Base-by-base conservation (phyloP, 768 basidiomycete species). In the Phaeotremella fagi region DNA sequence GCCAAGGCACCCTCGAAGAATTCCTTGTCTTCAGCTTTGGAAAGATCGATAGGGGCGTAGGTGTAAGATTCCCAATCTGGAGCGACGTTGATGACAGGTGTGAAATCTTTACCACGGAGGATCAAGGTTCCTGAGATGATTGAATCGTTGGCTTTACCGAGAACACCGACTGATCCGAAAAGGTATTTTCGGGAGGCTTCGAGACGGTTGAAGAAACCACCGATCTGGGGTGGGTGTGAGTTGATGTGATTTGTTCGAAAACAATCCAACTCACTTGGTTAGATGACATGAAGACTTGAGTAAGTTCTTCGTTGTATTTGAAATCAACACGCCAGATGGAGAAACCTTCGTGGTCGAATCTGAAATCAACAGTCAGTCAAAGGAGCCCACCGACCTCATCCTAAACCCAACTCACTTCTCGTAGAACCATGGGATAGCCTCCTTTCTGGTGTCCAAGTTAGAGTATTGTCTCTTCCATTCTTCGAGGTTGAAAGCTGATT, bases 391-490 rank as follows among this genome's bases (percentile, higher is more conserved):
- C 7, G 31, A 16, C 16, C 16, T 33, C 31, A 16, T 22, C 9
- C 27, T 0, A 44, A 18, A 44, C 11, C 7, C 3, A 43, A 78
- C 86, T 52, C 64, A 92, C 89, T 95, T 85, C 75, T 90, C 75
- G 80, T 95, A 92, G 83, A 99, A 86, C 95, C 94, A 98, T 75
- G 95, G 90, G 33, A 99, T 67, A 46, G 90, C 75, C 59, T 88
- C 91, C 31, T 87, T 89, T 50, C 87, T 84, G 33, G 92, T 97
- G n/a, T 97, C 91, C 75, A 86, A 85, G 85, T 97, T 98, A 68
- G 91, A 95, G 80, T 98, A 99, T 38, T 87, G 86, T 41, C 89
- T 85, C 76, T 97, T 97, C 90, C 90, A 95, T 77, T 97, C 90
- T 75, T 94, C 71, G 33, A 75, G 55, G 63, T 71, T 69, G 64